phyloP scores from a whole-genome alignment of 169 alveolate species.

The Eimeria acervulina region DNA sequence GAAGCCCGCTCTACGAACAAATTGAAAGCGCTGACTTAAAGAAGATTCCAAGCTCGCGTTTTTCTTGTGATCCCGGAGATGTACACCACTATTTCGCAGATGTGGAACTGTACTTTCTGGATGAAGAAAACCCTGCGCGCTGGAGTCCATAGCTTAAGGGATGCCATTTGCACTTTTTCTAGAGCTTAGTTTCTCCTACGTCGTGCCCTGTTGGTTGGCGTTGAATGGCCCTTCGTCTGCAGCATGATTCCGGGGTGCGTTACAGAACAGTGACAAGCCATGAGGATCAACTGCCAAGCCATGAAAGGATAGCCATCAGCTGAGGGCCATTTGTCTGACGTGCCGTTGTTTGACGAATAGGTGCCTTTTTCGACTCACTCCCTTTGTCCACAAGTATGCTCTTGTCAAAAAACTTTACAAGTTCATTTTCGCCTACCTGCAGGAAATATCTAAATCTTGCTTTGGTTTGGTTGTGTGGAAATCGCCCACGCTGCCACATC shows the following conservation, averaged over 20 bases:
- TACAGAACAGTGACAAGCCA: background rate
- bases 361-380: background rate
- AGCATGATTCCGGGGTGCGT: background rate
- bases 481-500: background rate
- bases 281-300: background rate
- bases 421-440: background rate
- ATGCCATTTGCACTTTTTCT: background rate
- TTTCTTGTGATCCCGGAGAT: background rate
- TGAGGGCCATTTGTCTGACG: background rate
- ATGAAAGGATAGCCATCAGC: background rate
- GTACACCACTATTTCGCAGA: background rate
- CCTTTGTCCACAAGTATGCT: background rate
- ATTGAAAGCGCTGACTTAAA: background rate
- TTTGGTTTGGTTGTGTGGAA: background rate
- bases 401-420: background rate
- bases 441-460: background rate
- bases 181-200: background rate
- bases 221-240: background rate
- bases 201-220: background rate
- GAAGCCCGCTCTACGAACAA: background rate
- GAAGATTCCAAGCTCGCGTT: background rate
- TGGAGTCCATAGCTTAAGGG: too few relatives aligned
- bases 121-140: background rate
- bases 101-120: background rate
- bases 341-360: background rate